Percentiles rank a stretch among this genome's conserved stretches.
phyloP scores from a whole-genome alignment of 805 yeast species.

The Millerago galiae region DNA sequence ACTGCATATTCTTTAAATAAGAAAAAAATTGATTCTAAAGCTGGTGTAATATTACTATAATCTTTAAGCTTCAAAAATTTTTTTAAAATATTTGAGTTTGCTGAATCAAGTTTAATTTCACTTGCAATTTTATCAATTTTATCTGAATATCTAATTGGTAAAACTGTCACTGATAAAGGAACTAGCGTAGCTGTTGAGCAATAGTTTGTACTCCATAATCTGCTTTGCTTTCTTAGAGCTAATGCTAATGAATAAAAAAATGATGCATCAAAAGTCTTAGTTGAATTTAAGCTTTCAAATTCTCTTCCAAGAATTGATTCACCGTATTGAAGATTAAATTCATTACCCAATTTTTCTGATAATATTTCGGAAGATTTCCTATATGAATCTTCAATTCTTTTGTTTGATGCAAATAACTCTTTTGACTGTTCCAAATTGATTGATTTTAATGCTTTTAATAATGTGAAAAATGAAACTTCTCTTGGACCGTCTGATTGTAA shows the following conservation, averaged over 20 bases:
- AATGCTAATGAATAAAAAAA: slow-evolving; percentile 40
- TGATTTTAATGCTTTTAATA: slow-evolving; percentile 29
- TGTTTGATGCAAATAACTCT: slow-evolving; percentile 9
- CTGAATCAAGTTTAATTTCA: slow-evolving; percentile 21
- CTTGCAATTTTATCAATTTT: slow-evolving; percentile 27
- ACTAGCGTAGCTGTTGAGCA: slow-evolving; percentile 27
- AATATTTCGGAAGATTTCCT: slow-evolving; percentile 16
- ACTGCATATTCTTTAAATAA: slow-evolving; percentile 50
- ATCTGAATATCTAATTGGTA: slow-evolving; percentile 35
- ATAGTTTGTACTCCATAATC: slow-evolving; percentile 36
- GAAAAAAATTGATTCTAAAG: slow-evolving; percentile 33
- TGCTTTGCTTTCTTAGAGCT: slow-evolving; percentile 42
- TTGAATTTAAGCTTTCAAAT: slow-evolving; percentile 4
- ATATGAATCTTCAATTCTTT: slow-evolving; percentile 24
- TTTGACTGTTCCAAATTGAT: slow-evolving; percentile 27
- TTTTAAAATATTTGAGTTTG: slow-evolving; percentile 21
- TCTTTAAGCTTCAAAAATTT: slow-evolving; percentile 15
- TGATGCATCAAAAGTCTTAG: slow-evolving; percentile 19
- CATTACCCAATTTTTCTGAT: slow-evolving; percentile 16
- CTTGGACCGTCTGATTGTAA: slow-evolving; percentile 37
- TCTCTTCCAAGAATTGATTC: slow-evolving; percentile 14
- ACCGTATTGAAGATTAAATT: slow-evolving; percentile 21
- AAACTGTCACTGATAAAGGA: slow-evolving; percentile 37
- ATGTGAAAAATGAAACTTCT: slow-evolving; percentile 32
- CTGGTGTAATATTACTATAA: not conserved